Evolutionary conservation across 139 green algal genomes (phyloP).

Genomic region (Mesotaenium endlicherianum): DNA sequence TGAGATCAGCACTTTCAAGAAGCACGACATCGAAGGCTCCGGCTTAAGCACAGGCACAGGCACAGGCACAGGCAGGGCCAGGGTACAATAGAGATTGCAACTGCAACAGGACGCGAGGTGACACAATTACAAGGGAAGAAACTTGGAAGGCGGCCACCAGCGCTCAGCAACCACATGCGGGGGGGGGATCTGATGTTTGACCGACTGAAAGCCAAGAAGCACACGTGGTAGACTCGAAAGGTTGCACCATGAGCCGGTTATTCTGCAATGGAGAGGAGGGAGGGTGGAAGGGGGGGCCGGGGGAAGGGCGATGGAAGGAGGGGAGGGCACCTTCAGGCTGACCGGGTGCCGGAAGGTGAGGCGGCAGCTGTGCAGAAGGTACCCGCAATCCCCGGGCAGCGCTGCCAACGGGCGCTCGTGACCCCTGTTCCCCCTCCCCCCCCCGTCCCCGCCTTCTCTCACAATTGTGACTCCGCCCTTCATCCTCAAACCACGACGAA

Average conservation of each 20-base stretch:
- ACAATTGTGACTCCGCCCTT: no score
- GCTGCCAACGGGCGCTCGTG: background rate
- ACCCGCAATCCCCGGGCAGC: slow-evolving; percentile 3
- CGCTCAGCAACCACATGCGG: background rate
- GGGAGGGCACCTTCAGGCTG: background rate
- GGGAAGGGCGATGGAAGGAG: background rate
- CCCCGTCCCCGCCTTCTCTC: no score
- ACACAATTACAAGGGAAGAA: no score
- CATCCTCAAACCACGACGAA: no score
- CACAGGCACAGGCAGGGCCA: no score
- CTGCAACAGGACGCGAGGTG: no score
- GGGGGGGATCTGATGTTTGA: background rate
- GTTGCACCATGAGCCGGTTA: background rate
- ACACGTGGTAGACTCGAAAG: background rate
- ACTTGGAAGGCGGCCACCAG: no score
- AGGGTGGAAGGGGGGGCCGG: background rate
- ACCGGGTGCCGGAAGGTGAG: background rate
- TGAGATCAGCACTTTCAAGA: no score
- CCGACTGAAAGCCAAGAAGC: background rate
- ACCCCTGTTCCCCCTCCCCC: no score
- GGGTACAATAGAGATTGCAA: no score
- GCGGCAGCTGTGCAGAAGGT: background rate
- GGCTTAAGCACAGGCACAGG: no score
- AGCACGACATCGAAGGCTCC: no score
- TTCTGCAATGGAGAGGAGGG: background rate